Evolutionary conservation across 345 rosid genomes (phyloP).

Genomic region (thale cress (Arabidopsis thaliana)): TAIR10.1 NC_003070.9:1378501-1379000

Average conservation of each 20-base stretch:
- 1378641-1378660: constrained; percentile 52
- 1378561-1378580: constrained; percentile 52
- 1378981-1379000: constrained; percentile 30
- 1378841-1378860: constrained; percentile 37
- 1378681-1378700: constrained; percentile 36
- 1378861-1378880: constrained; percentile 14
- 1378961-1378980: constrained; percentile 21
- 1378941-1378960: constrained; percentile 14
- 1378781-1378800: constrained; percentile 29
- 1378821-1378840: constrained; percentile 1
- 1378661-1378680: constrained; percentile 36
- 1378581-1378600: constrained; percentile 51
- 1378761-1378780: constrained; percentile 15
- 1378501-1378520: constrained; percentile 18
- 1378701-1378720: constrained; percentile 31
- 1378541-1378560: constrained; percentile 49
- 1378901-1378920: constrained; percentile 3
- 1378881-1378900: constrained; percentile 38
- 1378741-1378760: constrained; percentile 4
- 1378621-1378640: constrained; percentile 44
- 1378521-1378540: not conserved
- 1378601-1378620: constrained; percentile 32
- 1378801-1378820: constrained; percentile 20
- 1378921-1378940: constrained; percentile 17
- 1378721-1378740: constrained; percentile 17